A percentile compares a stretch with the other conserved stretches of the same genome.
phyloP scores from a whole-genome alignment of 2,329 filamentous ascomycete species.

The Fragosphaeria purpurea region DNA sequence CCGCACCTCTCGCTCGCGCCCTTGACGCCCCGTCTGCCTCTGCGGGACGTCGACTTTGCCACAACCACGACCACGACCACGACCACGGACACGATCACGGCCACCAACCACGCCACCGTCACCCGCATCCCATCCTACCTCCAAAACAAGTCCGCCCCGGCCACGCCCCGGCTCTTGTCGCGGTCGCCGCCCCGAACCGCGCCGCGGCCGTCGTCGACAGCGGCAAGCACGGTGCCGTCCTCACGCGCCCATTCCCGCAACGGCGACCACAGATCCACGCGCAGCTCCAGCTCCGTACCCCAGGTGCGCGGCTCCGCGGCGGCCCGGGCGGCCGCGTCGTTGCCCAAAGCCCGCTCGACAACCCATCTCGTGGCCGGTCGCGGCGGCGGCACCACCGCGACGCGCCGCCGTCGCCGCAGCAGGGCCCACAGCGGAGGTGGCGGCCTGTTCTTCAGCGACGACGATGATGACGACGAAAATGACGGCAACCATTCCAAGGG shows the following conservation, averaged over 20 bases:
- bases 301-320: neutral
- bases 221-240: constrained; percentile 21
- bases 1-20: constrained; percentile 55
- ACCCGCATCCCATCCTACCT: constrained; percentile 42
- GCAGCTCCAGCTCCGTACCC: no score
- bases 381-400: constrained; percentile 8
- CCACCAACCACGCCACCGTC: constrained; percentile 14
- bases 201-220: no score
- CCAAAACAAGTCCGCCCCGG: constrained; percentile 52
- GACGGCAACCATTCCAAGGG: no score
- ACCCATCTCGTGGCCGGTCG: constrained; percentile 35
- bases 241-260: constrained; percentile 34
- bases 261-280: constrained; percentile 15
- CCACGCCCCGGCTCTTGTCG: constrained; percentile 53
- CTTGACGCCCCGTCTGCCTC: constrained; percentile 50
- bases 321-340: neutral
- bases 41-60: constrained; percentile 36
- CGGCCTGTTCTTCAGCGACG: no score
- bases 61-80: constrained; percentile 20
- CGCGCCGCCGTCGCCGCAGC: constrained; percentile 14
- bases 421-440: neutral
- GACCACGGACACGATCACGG: constrained; percentile 31
- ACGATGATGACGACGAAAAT: no score
- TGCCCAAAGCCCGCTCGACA: constrained; percentile 55
- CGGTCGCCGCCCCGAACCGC: constrained; percentile 31